These are phyloP conservation scores for Rhodotorula sphaerocarpa DNA, from an alignment of 768 basidiomycete genomes.

Conservation along the genomic window DNA sequence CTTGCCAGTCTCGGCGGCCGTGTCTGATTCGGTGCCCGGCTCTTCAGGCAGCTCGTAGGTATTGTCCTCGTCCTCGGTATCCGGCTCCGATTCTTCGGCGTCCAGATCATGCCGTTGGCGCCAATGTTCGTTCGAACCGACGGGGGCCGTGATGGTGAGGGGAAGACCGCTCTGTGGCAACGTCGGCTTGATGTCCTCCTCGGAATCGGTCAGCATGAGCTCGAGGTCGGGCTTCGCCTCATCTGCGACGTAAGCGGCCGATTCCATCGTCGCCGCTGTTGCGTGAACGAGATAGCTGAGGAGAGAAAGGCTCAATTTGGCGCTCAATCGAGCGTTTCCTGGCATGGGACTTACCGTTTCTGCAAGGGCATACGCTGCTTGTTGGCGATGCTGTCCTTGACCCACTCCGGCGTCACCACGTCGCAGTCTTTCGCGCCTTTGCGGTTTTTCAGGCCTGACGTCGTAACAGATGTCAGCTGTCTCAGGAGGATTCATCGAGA, in stretches of 20 bases:
- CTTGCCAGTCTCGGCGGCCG: background rate
- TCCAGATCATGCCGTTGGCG: background rate
- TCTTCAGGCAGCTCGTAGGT: too few relatives aligned
- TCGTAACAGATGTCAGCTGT: too few relatives aligned
- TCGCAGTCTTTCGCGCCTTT: slow-evolving; percentile 9
- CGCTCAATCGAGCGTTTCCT: background rate
- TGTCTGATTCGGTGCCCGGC: background rate
- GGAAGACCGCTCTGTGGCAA: background rate
- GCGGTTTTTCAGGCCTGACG: slow-evolving; percentile 14
- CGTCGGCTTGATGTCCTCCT: background rate
- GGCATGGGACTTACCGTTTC: slow-evolving; percentile 24
- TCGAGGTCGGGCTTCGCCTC: background rate
- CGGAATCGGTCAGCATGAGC: background rate
- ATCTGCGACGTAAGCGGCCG: background rate
- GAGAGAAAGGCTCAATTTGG: too few relatives aligned
- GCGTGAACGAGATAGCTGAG: slow-evolving; percentile 12
- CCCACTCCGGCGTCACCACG: slow-evolving; percentile 22
- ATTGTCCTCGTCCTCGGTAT: slow-evolving; percentile 5
- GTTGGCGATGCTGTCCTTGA: slow-evolving; percentile 21
- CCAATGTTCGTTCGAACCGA: background rate
- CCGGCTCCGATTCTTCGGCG: background rate
- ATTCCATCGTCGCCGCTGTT: slow-evolving; percentile 1
- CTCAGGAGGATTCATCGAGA: too few relatives aligned
- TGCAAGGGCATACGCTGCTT: slow-evolving; percentile 1
- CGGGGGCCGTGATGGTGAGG: background rate